phyloP scores from a whole-genome alignment of 1,284 basidiomycete genomes.

The Melampsora larici-populina region DNA sequence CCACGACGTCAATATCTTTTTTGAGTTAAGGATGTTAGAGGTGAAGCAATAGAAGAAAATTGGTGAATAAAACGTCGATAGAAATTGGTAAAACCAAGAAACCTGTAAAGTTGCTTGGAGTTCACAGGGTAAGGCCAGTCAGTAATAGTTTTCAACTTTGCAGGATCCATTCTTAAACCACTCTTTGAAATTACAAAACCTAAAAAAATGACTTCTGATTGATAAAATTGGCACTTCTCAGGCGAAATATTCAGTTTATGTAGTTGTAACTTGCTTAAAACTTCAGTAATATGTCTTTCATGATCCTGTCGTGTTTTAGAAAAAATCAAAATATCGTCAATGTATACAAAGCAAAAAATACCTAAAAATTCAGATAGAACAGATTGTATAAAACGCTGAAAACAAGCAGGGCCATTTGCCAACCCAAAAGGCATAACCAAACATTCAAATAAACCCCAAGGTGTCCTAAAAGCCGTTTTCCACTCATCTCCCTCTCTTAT shows the following conservation, averaged over 20 bases:
- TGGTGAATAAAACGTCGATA: conserved; percentile 15
- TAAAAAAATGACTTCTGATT: conserved; percentile 13
- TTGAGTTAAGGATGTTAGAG: background rate
- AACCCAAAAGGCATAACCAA: no score
- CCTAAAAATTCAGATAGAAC: no score
- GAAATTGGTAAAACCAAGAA: background rate
- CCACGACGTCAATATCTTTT: background rate
- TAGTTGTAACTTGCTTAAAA: background rate
- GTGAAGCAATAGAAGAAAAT: background rate
- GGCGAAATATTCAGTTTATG: background rate
- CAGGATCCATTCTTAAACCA: background rate
- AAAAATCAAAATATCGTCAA: no score
- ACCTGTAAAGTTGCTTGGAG: background rate
- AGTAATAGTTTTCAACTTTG: background rate
- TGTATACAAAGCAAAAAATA: no score
- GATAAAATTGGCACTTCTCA: no score
- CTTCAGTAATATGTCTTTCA: background rate
- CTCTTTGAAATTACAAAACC: conserved; percentile 10
- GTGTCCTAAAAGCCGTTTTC: no score
- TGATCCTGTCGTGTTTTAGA: conserved; percentile 53
- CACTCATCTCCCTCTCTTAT: conserved; percentile 46
- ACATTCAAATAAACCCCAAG: no score
- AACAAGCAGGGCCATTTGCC: no score
- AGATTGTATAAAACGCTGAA: no score
- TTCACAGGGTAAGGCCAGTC: no score